Evolutionary conservation across 73 alveolate genomes (phyloP).

Genomic region (Paramecium tetraurelia): DNA sequence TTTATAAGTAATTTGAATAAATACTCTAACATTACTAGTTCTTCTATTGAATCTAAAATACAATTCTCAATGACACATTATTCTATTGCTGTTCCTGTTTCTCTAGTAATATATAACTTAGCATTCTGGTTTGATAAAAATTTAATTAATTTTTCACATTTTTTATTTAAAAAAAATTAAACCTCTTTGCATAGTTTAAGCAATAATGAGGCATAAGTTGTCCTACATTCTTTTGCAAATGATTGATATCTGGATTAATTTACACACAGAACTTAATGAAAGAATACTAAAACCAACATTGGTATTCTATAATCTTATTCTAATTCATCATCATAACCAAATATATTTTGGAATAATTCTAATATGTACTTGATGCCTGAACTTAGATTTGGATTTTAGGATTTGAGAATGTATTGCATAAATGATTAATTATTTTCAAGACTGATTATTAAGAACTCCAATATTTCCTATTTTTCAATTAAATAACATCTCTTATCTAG

Average conservation of each 20-base stretch:
- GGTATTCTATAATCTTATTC: background rate
- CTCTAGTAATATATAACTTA: background rate
- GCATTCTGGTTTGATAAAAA: background rate
- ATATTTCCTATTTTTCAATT: background rate
- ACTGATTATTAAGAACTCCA: background rate
- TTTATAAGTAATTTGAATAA: background rate
- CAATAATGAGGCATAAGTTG: background rate
- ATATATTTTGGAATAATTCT: background rate
- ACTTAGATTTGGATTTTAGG: background rate
- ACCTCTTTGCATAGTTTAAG: background rate
- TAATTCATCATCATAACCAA: background rate
- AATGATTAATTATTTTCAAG: background rate
- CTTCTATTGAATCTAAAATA: background rate
- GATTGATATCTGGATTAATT: background rate
- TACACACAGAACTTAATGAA: background rate
- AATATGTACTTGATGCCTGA: background rate
- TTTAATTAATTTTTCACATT: background rate
- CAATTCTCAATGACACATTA: background rate
- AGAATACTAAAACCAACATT: background rate
- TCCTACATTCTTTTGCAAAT: background rate
- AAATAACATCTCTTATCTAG: background rate
- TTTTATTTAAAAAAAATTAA: background rate
- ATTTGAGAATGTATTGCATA: background rate
- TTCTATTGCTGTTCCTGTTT: background rate
- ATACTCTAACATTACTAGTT: background rate